Percentiles rank a stretch among this genome's conserved stretches.
Evolutionary conservation across 2,329 filamentous ascomycete species (phyloP).

Genomic region (Graphilbum sp.): DNA sequence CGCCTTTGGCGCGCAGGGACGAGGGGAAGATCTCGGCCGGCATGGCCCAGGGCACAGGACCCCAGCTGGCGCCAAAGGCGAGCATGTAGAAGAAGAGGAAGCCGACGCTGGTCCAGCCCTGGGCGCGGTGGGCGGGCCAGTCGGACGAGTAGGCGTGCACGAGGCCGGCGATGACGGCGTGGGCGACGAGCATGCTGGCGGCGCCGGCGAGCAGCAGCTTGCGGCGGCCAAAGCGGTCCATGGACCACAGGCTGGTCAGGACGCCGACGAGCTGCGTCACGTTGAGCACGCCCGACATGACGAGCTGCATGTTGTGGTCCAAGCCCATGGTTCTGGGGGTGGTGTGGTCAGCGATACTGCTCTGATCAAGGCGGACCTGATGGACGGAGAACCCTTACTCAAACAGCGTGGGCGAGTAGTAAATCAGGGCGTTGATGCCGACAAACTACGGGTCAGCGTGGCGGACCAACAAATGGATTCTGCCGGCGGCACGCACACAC

Average conservation of each 20-base stretch:
- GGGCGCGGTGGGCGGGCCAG: conserved; percentile 3
- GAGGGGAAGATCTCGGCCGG: conserved; percentile 18
- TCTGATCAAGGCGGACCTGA: too few species aligned
- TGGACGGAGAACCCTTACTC: conserved; percentile 10
- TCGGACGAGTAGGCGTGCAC: conserved; percentile 31
- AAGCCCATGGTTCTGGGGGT: conserved; percentile 48
- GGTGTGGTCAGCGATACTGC: conserved; percentile 41
- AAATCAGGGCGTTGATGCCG: conserved; percentile 80
- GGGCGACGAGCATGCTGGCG: conserved; percentile 55
- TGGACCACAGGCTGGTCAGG: conserved; percentile 60
- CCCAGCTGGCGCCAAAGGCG: conserved; percentile 8
- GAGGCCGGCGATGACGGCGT: conserved; percentile 69
- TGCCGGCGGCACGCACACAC: too few species aligned
- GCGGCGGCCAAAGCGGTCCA: conserved; percentile 12
- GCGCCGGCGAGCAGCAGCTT: conserved; percentile 12
- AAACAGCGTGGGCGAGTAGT: conserved; percentile 72
- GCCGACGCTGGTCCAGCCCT: conserved; percentile 3
- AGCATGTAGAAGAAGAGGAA: conserved; percentile 6
- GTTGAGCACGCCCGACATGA: conserved; percentile 39
- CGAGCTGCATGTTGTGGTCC: conserved; percentile 36
- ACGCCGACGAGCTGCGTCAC: conserved; percentile 6
- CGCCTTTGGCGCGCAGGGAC: conserved; percentile 3
- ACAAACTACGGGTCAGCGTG: background rate
- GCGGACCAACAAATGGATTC: too few species aligned
- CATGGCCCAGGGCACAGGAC: conserved; percentile 11